A percentile compares a stretch with the other conserved stretches of the same genome.
These are phyloP conservation scores for Penicillium corylophilum DNA, from an alignment of 2,329 filamentous ascomycete species.

Conservation along the genomic window DNA sequence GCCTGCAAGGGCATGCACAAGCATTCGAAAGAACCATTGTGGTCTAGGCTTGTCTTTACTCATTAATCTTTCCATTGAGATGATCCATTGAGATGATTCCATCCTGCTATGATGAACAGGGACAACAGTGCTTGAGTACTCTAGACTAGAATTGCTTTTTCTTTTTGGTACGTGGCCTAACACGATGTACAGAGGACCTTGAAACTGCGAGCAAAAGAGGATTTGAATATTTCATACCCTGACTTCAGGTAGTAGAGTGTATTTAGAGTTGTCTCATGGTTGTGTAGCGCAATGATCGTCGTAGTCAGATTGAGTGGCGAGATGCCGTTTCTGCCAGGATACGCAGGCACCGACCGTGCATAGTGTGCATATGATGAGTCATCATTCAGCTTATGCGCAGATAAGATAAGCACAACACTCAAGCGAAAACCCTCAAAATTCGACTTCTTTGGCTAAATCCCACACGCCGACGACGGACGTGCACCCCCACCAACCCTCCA, in stretches of 20 bases:
- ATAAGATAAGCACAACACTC: conserved; percentile 48
- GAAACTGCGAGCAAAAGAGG: too few species aligned
- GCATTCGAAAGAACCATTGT: neutral
- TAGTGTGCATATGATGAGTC: conserved; percentile 28
- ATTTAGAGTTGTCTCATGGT: neutral
- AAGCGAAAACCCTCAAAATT: conserved; percentile 51
- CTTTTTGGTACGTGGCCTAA: too few species aligned
- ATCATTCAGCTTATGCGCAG: conserved; percentile 28
- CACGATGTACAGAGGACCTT: too few species aligned
- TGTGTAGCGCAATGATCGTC: neutral
- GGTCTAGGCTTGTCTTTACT: neutral
- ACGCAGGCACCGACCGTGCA: neutral
- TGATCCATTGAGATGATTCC: too few species aligned
- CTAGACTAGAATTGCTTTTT: too few species aligned
- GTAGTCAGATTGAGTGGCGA: neutral
- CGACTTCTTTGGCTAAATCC: conserved; percentile 38
- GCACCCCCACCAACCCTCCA: conserved; percentile 20
- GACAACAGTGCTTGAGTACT: too few species aligned
- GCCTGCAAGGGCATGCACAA: neutral
- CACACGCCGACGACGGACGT: conserved; percentile 38
- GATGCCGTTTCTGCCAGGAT: neutral
- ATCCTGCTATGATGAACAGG: too few species aligned
- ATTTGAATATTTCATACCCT: too few species aligned
- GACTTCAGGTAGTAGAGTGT: neutral
- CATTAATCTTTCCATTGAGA: neutral